phyloP scores from a whole-genome alignment of 129 eudicot species.

The Pseudognaphalium luteoalbum region DNA sequence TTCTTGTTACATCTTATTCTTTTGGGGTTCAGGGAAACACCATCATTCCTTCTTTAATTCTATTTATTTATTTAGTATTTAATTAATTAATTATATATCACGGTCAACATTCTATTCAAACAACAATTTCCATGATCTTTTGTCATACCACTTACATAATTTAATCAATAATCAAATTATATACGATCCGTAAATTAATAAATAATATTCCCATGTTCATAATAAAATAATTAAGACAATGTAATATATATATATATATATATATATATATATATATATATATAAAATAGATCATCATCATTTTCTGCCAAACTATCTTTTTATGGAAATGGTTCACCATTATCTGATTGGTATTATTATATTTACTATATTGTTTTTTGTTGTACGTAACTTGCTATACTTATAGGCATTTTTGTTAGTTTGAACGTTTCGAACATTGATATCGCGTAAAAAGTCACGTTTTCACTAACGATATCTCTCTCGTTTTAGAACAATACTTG shows the following conservation, averaged over 20 bases:
- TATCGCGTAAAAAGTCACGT: no score
- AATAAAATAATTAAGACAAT: conserved; percentile 13
- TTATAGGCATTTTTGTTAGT: no score
- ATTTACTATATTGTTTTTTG: no score
- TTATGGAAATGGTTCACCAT: background rate
- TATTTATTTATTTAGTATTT: background rate
- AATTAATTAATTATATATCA: background rate
- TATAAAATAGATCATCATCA: conserved; percentile 12
- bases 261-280: no score
- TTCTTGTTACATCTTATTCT: conserved; percentile 1
- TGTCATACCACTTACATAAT: conserved; percentile 9
- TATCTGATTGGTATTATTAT: background rate
- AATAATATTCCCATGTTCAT: conserved; percentile 25
- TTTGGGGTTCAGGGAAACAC: conserved; percentile 13
- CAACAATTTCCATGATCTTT: conserved; percentile 19
- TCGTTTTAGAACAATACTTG: no score
- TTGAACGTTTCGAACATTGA: no score
- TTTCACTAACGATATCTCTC: no score
- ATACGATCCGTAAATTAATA: background rate
- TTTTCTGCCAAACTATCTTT: conserved; percentile 11
- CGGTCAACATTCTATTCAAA: background rate
- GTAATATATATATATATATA: background rate
- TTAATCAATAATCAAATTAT: background rate
- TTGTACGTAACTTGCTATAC: no score
- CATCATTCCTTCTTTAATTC: conserved; percentile 15